Base-by-base conservation (phyloP, 108 stramenopile genomes). In the Fistulifera pelliculosa region DNA sequence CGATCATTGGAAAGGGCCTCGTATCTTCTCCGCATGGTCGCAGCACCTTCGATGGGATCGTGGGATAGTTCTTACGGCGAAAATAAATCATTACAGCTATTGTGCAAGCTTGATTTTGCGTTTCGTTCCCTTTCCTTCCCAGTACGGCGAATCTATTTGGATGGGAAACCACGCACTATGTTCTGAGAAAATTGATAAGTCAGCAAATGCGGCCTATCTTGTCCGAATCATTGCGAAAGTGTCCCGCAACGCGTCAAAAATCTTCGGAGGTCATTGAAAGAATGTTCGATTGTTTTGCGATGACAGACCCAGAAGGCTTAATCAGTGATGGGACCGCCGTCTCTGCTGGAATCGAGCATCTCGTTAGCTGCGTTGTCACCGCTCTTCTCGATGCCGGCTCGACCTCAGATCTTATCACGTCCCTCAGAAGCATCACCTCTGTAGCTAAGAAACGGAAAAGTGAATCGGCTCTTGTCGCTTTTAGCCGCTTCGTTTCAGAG, bases 181-280 rank as follows among this genome's bases (percentile, higher is more conserved):
- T 44, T 56, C 42, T 43, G 26, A 41, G 42, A 44, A 44, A 24
- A 44, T 1, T 41, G 27, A 15, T 27, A n/a, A 24, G 4, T 42
- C 22, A 41, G 27, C 7, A 8, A 42, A 19, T 16, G 14, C 5
- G 15, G 42, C 42, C 24, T 23, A n/a, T 43, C 56, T 17, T 24
- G 40, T 2, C 44, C 42, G 56, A 23, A 56, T 44, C 22, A 56
- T 22, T 56, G 56, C 42, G 31, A 3, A 35, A 3, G 31, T 35
- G 31, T 35, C 31, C 8, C 8, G 31, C 3, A 35, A 35, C 31
- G 31, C 31, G 31, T 8, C 31, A 35, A 35, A 3, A 35, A 35
- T 3, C 31, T 35, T 8, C 8, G 31, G 42, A 41, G 1, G 41
- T 28, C 2, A 41, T 27, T 43, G 17, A 27, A 17, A 56, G 38